Evolutionary conservation across 2,329 filamentous ascomycete genomes (phyloP), one percentile per base, ranked within the genome.

Genomic region (Daldinia sp.): DNA sequence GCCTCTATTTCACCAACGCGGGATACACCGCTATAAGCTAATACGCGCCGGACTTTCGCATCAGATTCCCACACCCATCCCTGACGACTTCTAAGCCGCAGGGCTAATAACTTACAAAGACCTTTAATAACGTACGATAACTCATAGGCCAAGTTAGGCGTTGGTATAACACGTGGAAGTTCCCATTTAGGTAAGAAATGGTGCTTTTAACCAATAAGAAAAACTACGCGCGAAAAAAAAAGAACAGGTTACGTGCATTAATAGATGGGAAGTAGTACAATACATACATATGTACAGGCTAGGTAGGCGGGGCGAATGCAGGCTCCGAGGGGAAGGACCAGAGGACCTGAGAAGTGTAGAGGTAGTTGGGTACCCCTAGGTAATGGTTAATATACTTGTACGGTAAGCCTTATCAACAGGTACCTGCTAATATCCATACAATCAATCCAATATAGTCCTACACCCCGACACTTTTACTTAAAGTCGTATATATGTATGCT

Each of bases 161-260:
- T n/a, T 49, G 34, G 58, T 35, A 49, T 19, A 48, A 34, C 52
- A 63, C 56, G 56, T 61, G 60, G 48, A 34, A 61, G 23, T 61
- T 61, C 64, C 61, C 17, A 4, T 66, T 66, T 58, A 41, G 64
- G 64, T 58, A 66, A 64, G 60, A 66, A 58, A 66, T 5, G 9
- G 19, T 11, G 32, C 13, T 45, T 32, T 58, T 10, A 10, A 19
- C 64, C 64, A 66, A 66, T 66, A 17, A 50, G 63, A 51, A 59
- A 59, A 51, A 50, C 47, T 13, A 27, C 23, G 6, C 3, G 37
- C 35, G 47, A 62, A 57, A 62, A 59, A n/a, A n/a, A n/a, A 47
- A 48, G 39, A 47, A 21, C 41, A 43, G 32, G 32, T 30, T 55
- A 30, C 34, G 13, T 51, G 45, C 37, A 53, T 30, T n/a, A 41